Evolutionary conservation across 2,329 filamentous ascomycete species (phyloP).

Genomic region (Diaporthe helianthi): DNA sequence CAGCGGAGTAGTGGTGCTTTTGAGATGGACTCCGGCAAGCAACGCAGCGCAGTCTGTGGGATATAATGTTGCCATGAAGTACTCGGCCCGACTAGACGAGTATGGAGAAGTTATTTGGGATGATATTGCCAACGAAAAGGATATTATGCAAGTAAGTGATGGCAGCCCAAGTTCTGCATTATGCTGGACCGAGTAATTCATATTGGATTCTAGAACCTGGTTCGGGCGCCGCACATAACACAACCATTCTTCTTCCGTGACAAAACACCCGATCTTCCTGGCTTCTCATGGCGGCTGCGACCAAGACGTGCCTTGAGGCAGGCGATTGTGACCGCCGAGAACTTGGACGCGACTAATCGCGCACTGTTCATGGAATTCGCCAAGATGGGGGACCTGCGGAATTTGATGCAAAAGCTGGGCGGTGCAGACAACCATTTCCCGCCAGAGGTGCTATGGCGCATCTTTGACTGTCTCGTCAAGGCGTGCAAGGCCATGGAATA

Average conservation of each 20-base stretch:
- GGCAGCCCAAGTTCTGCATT: rapidly evolving
- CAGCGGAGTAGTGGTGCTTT: neutral
- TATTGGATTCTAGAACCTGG: neutral
- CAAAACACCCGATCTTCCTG: neutral
- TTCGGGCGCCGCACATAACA: constrained; percentile 16
- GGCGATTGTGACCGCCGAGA: neutral
- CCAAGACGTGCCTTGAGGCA: neutral
- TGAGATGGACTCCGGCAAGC: neutral
- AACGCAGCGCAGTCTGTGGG: neutral
- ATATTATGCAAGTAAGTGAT: neutral
- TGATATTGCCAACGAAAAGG: neutral
- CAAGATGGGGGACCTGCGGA: neutral
- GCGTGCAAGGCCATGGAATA: constrained; percentile 35
- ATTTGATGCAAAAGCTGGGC: neutral
- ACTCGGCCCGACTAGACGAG: neutral
- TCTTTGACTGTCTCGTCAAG: constrained; percentile 35
- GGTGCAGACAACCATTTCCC: neutral
- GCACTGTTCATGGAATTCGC: constrained; percentile 23
- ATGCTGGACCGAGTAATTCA: too few species aligned
- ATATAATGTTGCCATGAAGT: neutral
- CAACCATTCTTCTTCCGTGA: neutral
- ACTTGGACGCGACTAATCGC: neutral
- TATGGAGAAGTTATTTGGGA: rapidly evolving
- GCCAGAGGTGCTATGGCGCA: constrained; percentile 31
- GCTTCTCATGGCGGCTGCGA: too few species aligned